Conservation (phyloP, 176 grass and related monocot genomes). For the Zoysia pacifica region DNA sequence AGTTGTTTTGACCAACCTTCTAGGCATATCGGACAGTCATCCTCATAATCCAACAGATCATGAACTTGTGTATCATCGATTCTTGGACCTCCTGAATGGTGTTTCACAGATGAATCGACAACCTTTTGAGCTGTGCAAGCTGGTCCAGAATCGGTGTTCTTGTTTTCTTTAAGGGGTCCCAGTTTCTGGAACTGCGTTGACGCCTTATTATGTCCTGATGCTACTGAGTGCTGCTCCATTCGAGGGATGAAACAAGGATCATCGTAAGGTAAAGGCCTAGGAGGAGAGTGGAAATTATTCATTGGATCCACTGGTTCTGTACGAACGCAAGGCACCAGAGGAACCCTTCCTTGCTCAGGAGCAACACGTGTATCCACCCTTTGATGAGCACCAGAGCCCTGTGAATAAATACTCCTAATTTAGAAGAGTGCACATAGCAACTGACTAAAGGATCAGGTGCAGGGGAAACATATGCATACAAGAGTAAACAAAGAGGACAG, state of each 20-base stretch:
- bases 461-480: conserved; percentile 13
- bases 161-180: conserved; percentile 28
- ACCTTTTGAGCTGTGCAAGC: conserved; percentile 21
- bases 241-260: conserved; percentile 57
- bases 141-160: conserved; percentile 37
- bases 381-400: conserved; percentile 52
- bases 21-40: conserved; percentile 79
- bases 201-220: conserved; percentile 39
- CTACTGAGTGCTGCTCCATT: conserved; percentile 4
- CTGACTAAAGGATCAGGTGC: conserved; percentile 1
- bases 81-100: conserved; percentile 21
- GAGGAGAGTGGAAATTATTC: conserved; percentile 57
- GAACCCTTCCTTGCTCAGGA: conserved; percentile 46
- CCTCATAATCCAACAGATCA: conserved; percentile 50
- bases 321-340: conserved; percentile 23
- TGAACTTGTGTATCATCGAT: neutral
- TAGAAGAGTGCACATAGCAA: conserved; percentile 10
- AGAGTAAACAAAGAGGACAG: conserved; percentile 7
- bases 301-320: conserved; percentile 35
- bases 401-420: conserved; percentile 9
- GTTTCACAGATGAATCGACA: conserved; percentile 40
- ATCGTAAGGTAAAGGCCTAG: conserved; percentile 74
- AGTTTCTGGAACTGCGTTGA: conserved; percentile 43
- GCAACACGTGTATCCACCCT: conserved; percentile 55
- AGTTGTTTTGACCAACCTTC: conserved; percentile 58